Conservation (phyloP, 2,329 filamentous ascomycete genomes). For the Phyllosticta citriasiana region DNA sequence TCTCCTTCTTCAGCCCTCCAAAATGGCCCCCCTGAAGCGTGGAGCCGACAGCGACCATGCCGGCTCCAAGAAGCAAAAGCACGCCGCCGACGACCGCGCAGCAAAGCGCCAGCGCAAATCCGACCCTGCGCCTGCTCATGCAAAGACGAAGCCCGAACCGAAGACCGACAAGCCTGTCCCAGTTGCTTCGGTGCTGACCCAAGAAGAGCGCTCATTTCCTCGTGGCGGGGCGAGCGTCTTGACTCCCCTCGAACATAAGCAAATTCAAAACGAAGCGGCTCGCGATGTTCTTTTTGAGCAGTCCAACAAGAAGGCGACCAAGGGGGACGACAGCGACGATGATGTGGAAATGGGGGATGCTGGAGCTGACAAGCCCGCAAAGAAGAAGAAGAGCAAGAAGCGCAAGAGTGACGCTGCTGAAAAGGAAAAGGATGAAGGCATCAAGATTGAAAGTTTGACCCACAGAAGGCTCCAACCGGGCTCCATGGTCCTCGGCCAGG, state of each 20-base stretch:
- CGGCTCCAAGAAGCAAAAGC: slow-evolving; percentile 23
- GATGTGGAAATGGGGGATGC: slow-evolving; percentile 30
- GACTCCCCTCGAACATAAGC: slow-evolving; percentile 89
- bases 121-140: slow-evolving; percentile 18
- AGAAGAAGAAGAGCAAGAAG: slow-evolving; percentile 40
- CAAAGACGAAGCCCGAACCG: slow-evolving; percentile 21
- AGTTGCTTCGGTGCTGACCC: slow-evolving; percentile 42
- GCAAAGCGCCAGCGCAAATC: slow-evolving; percentile 29
- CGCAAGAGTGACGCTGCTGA: slow-evolving; percentile 28
- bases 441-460: slow-evolving; percentile 78
- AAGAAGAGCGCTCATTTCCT: slow-evolving; percentile 85
- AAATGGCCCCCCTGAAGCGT: slow-evolving; percentile 37
- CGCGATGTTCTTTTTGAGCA: slow-evolving; percentile 88
- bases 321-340: slow-evolving; percentile 41
- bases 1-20: slow-evolving; percentile 2
- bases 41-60: slow-evolving; percentile 31
- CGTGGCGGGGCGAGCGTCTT: slow-evolving; percentile 84
- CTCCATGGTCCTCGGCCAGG: slow-evolving; percentile 77
- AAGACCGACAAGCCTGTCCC: slow-evolving; percentile 17
- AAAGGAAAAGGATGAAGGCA: slow-evolving; percentile 36
- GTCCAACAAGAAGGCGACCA: slow-evolving; percentile 48
- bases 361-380: slow-evolving; percentile 40
- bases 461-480: slow-evolving; percentile 85
- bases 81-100: slow-evolving; percentile 20
- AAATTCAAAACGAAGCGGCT: slow-evolving; percentile 88